Conservation (phyloP, 2,329 filamentous ascomycete species). For the Sarocladium brachiariae region DNA sequence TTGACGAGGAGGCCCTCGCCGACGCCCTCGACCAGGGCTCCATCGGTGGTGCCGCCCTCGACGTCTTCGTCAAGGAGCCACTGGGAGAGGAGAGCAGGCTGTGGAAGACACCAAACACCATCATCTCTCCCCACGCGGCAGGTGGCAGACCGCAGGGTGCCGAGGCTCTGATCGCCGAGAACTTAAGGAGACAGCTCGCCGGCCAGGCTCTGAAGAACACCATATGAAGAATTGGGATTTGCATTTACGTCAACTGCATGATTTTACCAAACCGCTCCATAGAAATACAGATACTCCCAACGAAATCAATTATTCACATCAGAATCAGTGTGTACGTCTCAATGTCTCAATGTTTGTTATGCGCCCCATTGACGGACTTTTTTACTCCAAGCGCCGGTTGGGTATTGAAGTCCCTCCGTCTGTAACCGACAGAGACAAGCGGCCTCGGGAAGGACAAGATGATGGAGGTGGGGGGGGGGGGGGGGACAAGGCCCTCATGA, state of each 20-base stretch:
- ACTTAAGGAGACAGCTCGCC: constrained; percentile 52
- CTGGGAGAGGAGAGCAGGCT: constrained; percentile 35
- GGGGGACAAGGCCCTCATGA: no score
- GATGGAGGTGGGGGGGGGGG: no score
- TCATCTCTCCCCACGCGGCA: constrained; percentile 52
- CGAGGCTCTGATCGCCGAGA: constrained; percentile 53
- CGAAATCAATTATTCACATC: background rate
- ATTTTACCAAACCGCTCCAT: no score
- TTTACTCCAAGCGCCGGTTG: no score
- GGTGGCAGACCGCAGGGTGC: constrained; percentile 54
- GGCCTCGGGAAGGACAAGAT: no score
- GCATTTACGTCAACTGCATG: background rate
- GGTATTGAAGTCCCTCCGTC: no score
- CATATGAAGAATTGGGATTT: constrained; percentile 14
- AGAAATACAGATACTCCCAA: background rate
- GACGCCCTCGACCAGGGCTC: constrained; percentile 35
- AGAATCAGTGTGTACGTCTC: background rate
- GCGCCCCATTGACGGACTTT: background rate
- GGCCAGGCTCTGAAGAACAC: constrained; percentile 53
- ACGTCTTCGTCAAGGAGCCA: constrained; percentile 41
- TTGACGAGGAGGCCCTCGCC: constrained; percentile 43
- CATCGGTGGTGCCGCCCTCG: constrained; percentile 42
- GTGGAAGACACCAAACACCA: constrained; percentile 44
- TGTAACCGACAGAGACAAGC: background rate
- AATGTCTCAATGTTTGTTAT: no score